Base-by-base conservation (phyloP, 1,139 yeast species). In the Sugiyamaella xylanicola region DNA sequence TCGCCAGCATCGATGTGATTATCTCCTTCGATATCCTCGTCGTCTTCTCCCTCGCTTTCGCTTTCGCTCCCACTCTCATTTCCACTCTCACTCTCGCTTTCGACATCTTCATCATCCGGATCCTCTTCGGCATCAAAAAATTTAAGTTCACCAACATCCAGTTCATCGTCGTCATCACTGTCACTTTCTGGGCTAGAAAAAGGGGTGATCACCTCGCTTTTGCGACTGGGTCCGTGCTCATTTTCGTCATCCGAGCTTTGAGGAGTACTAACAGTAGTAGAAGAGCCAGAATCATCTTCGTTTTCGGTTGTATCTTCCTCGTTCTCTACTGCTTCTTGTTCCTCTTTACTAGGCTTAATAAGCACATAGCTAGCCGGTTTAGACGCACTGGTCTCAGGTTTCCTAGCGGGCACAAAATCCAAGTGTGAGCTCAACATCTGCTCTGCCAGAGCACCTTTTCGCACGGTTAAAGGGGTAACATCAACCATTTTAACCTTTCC, bases 401-500 rank as follows among this genome's bases (percentile, higher is more conserved):
- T 66, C 54, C 68, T 70, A 3, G 85, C 87, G 13, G 81, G 76
- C 51, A 78, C 80, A 70, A 86, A 86, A 36, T 80, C 79, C 54
- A 85, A 71, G 15, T 87, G 89, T 61, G 79, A 80, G 56, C 80
- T 72, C 47, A 84, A 76, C 59, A 83, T 80, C 65, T 87, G 75
- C 64, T 83, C 86, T 56, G 83, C 79, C 48, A 59, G 49, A 9
- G 47, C 55, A 32, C 51, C 52, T 2, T 51, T 45, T 3, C 46
- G 40, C 9, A 22, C 54, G 16, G 32, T 29, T 17, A 50, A 49
- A 36, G 49, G 57, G 19, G 51, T 53, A 27, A 54, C 17, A 17
- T 41, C 53, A n/a, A 47, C 41, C 49, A 56, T 47, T 47, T n/a
- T 42, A 9, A 8, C 3, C 17, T 11, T 43, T n/a, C 17, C 17